A percentile compares a stretch with the other conserved stretches of the same genome.
These are phyloP conservation scores for Sophora flavescens DNA, from an alignment of 306 rosid species.

Conservation along the genomic window DNA sequence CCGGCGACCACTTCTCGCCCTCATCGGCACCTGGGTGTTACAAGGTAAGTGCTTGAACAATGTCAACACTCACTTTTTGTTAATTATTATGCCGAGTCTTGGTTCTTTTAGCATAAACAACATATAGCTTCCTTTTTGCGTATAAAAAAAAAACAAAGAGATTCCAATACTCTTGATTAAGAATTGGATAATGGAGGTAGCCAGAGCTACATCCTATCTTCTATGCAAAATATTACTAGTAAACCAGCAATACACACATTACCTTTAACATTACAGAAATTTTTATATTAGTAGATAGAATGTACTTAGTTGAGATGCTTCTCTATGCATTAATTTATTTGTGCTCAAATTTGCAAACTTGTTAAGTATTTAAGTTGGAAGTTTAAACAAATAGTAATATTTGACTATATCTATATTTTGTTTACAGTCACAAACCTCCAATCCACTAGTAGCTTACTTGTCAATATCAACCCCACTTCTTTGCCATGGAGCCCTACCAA, in stretches of 20 bases:
- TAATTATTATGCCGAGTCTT: background rate
- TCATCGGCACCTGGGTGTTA: too few relatives aligned
- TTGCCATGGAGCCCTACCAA: slow-evolving; percentile 59
- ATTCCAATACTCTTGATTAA: background rate
- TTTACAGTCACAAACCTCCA: slow-evolving; percentile 68
- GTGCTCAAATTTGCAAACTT: background rate
- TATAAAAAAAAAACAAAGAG: too few relatives aligned
- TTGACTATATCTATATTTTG: slow-evolving; percentile 38
- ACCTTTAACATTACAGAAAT: slow-evolving; percentile 6
- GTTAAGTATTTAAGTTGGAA: background rate
- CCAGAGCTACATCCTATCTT: background rate
- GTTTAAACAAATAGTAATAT: background rate
- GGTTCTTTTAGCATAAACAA: background rate
- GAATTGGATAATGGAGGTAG: background rate
- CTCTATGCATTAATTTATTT: background rate
- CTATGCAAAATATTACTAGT: background rate
- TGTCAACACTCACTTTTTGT: background rate
- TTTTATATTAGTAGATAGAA: background rate
- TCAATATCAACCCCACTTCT: slow-evolving; percentile 79
- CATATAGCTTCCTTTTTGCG: background rate
- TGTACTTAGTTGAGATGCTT: background rate
- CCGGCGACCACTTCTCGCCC: too few relatives aligned
- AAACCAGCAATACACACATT: background rate
- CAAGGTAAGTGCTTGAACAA: slow-evolving; percentile 55
- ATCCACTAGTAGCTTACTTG: slow-evolving; percentile 62